phyloP scores from a whole-genome alignment of 495 filamentous ascomycete genomes.

The Chaetomidium leptoderma region DNA sequence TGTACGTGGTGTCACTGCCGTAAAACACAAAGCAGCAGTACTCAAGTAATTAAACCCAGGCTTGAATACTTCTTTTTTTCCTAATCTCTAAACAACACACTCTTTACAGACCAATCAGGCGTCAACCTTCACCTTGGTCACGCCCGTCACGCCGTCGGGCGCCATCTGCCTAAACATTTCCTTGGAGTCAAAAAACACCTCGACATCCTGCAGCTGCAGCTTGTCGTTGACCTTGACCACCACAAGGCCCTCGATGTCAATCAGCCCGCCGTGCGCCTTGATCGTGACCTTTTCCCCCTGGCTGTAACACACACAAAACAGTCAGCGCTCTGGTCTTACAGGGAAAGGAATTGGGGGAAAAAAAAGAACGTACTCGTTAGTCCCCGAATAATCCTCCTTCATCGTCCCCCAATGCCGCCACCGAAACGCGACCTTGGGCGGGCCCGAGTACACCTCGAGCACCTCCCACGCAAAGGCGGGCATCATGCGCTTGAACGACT shows the following conservation, averaged over 20 bases:
- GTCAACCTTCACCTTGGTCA: constrained; percentile 16
- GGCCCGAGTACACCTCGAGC: constrained; percentile 58
- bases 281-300: constrained; percentile 56
- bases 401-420: constrained; percentile 66
- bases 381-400: constrained; percentile 59
- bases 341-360: not conserved
- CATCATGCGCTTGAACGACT: constrained; percentile 68
- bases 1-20: too few species aligned
- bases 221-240: constrained; percentile 57
- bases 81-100: too few species aligned
- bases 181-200: constrained; percentile 62
- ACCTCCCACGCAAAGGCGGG: constrained; percentile 68
- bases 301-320: constrained; percentile 28
- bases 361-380: constrained; percentile 48
- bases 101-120: too few species aligned
- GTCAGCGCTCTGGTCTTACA: not conserved
- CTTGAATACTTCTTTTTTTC: too few species aligned
- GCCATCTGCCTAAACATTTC: constrained; percentile 64
- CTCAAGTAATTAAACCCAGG: too few species aligned
- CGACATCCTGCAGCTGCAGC: constrained; percentile 51
- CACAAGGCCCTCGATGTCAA: constrained; percentile 51
- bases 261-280: constrained; percentile 49
- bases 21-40: too few species aligned
- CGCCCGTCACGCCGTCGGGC: constrained; percentile 15
- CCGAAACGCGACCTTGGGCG: constrained; percentile 55